Base-by-base conservation (phyloP, 768 basidiomycete genomes). In the Asterophora lycoperdoides region DNA sequence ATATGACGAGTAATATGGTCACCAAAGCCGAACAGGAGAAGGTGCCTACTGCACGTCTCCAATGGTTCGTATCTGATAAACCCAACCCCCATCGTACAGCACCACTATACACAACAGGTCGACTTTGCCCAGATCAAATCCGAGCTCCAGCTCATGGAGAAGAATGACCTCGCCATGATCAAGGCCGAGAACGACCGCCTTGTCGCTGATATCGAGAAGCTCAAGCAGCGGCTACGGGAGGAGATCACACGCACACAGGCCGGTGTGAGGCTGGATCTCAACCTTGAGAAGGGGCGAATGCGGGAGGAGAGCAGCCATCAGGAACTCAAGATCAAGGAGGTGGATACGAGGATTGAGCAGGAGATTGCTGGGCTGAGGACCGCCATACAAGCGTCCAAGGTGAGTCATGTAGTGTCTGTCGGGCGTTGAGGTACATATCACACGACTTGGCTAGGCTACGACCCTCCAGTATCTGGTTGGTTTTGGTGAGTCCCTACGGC, bases 171-270 rank as follows among this genome's bases (percentile, higher is more conserved):
- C 29, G 84, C 92, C 19, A 86, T 89, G 79, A 84, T 98, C 70
- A 95, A 93, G 68, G 86, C 91, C 17, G 95, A 97, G 75, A 97
- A 90, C 58, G 96, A 98, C 64, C 80, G 95, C n/a, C 75, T 99
- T 28, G 74, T 89, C 49, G 74, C 80, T 19, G 96, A 98, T 62
- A 83, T 97, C 49, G 92, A 96, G 73, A 92, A 92, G 69, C 77
- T 99, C 36, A 96, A 97, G 71, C 92, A 93, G 65, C 81, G 91
- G 5, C 71, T 99, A 8, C 77, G 93, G 23, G 92, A 94, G 63
- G 93, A 97, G 62, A 89, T 96, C 44, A 88, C 84, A 3, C 79
- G 87, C 18, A 96, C 93, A 8, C 93, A 96, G 65, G 88, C 87
- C 9, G 93, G 93, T 14, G 96, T 99, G 3, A 74, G 95, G 44